A percentile compares a stretch with the other conserved stretches of the same genome.
phyloP scores from a whole-genome alignment of 2,329 filamentous ascomycete species.

The Immersiporthe knoxdaviesiana region DNA sequence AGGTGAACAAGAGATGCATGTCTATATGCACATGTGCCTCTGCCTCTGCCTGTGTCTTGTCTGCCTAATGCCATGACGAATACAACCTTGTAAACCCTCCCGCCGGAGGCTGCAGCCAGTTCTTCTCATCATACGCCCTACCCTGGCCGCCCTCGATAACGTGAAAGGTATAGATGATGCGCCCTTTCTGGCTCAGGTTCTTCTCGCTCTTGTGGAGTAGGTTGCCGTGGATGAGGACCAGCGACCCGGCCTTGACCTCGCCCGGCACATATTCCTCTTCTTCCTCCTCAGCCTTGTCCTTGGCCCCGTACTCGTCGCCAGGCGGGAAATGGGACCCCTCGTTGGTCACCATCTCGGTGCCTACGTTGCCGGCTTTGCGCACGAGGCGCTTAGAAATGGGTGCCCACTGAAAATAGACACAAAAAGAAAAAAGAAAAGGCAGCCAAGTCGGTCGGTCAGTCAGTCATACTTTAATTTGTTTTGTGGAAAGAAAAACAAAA shows the following conservation, averaged over 20 bases:
- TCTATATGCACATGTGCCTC: not conserved
- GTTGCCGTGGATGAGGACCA: constrained; percentile 96
- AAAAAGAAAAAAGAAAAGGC: not conserved
- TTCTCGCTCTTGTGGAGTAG: constrained; percentile 94
- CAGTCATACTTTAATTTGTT: no score
- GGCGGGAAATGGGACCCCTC: constrained; percentile 65
- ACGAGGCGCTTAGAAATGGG: constrained; percentile 77
- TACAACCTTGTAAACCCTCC: constrained; percentile 77
- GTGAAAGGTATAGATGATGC: constrained; percentile 98
- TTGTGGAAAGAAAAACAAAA: not conserved
- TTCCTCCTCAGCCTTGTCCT: constrained; percentile 41
- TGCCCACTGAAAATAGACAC: constrained; percentile 52
- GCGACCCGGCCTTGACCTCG: constrained; percentile 86
- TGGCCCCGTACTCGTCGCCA: constrained; percentile 50
- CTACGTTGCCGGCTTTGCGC: constrained; percentile 54
- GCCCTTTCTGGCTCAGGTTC: constrained; percentile 82
- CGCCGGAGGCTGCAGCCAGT: constrained; percentile 88
- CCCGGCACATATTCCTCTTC: constrained; percentile 72
- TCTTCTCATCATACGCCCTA: constrained; percentile 77
- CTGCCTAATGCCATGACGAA: constrained; percentile 32
- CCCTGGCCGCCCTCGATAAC: constrained; percentile 78
- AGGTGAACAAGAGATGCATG: not conserved
- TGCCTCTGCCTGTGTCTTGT: not conserved
- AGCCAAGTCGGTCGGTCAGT: no score
- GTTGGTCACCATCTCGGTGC: constrained; percentile 75